Base-by-base conservation (phyloP, 179 eudicot species). In the Nepenthes alata region DNA sequence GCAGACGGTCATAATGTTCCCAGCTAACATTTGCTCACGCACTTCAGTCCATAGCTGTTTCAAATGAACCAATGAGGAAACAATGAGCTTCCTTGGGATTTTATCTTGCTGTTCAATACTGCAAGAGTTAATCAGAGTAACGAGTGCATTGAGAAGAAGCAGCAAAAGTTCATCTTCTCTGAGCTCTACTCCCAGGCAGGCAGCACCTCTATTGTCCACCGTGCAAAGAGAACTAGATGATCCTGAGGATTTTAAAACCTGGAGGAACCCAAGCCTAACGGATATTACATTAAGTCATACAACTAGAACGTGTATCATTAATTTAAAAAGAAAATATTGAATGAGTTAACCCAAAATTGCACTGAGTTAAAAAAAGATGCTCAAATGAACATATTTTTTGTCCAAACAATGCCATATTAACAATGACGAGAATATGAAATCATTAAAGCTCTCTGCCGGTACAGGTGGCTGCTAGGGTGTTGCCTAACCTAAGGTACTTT, bases 201-300 rank as follows among this genome's bases (percentile, higher is more conserved):
- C 62, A 58, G 41, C 69, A 62, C 69, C 71, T 61, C 65, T 69
- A 37, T 66, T 68, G 60, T 78, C 71, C 34, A 77, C 53, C 13
- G 56, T 15, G 49, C 10, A 55, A 37, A 80, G 50, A 67, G 69
- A 74, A 58, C 67, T 57, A 52, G 67, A 59, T 67, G 70, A 61
- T 34, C 66, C 53, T 70, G 72, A 65, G 63, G 75, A 63, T 58
- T 70, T 77, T 60, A 72, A 63, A 62, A 67, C 85, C 94, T 85
- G 94, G 61, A 81, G 63, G 60, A 88, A 80, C 66, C 72, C 79
- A 72, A 77, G 71, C 85, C 97, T 89, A 78, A 49, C 14, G 67
- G 39, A 81, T 61, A 75, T 77, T 70, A 78, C 75, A 80, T 68
- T 70, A 67, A 11, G 15, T 4, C n/a, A 50, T 50, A 50, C 5